Base-by-base conservation (phyloP, 345 rosid species). In the Aquilaria yunnanensis region DNA sequence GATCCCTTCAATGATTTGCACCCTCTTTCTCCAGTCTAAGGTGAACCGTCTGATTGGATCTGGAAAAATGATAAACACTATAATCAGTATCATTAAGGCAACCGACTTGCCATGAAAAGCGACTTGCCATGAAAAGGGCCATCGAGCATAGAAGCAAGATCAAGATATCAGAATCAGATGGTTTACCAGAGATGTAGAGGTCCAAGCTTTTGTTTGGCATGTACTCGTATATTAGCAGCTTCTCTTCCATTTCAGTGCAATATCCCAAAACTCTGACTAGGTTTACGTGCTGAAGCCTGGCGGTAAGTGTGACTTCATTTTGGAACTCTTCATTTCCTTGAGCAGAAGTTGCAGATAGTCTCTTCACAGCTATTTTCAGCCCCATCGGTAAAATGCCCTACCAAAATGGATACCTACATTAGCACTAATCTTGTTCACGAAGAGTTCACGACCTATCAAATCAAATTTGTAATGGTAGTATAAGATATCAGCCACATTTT, bases 271-370 rank as follows among this genome's bases (percentile, higher is more conserved):
- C 55, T 51, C 74, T 64, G 5, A 65, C 69, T 14, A 70, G 65
- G 47, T 70, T 70, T 34, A 47, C 65, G 37, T 70, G 74, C 54
- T 70, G 74, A 14, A 65, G 62, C 30, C 9, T 67, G 34, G 31
- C 66, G 30, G 32, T 70, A 50, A 16, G 16, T 61, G 48, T 66
- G 50, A 75, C 71, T 4, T 80, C 80, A 9, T 75, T 75, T 61
- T 75, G 67, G 32, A 70, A 62, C 62, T 72, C 72, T 53, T 59
- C 61, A 13, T 32, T 13, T 37, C 65, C 74, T 10, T 57, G 68
- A 6, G 47, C 12, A 2, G 77, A 73, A 1, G 75, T 60, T 60
- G 33, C 55, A 1, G 77, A 68, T 10, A 73, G 73, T 61, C 69
- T 73, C 49, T 73, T 73, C 12, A 73, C 64, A 11, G 77, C 73